These are phyloP conservation scores for Rhodocollybia butyracea DNA, from an alignment of 768 basidiomycete genomes.

Conservation along the genomic window DNA sequence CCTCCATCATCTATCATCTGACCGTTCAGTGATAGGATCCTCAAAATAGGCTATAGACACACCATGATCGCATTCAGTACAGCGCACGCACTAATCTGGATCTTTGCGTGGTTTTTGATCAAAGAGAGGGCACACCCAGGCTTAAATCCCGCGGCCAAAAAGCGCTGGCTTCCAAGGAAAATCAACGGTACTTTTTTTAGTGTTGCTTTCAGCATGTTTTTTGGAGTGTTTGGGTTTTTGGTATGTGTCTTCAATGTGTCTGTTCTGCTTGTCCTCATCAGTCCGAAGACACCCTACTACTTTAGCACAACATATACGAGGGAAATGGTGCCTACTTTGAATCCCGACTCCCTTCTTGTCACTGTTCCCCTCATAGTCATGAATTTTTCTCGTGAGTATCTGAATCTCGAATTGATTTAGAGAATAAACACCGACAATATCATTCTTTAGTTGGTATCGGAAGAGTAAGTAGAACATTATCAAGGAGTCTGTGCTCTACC, in stretches of 20 bases:
- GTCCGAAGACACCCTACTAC: constrained; percentile 21
- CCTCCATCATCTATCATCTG: background rate
- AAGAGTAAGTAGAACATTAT: too few species aligned
- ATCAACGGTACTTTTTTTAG: constrained; percentile 27
- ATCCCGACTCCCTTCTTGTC: constrained; percentile 17
- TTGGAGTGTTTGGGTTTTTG: constrained; percentile 23
- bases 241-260: too few species aligned
- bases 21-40: constrained; percentile 15
- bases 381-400: constrained; percentile 18
- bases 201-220: constrained; percentile 25
- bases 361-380: constrained; percentile 19
- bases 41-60: constrained; percentile 25
- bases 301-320: constrained; percentile 19
- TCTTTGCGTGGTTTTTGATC: constrained; percentile 26
- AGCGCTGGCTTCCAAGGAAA: constrained; percentile 20
- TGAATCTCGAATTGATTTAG: background rate
- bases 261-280: constrained; percentile 2
- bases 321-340: constrained; percentile 13
- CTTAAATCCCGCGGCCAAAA: constrained; percentile 7
- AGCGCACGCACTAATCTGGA: constrained; percentile 22
- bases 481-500: constrained; percentile 5
- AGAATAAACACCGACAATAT: background rate
- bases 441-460: constrained; percentile 16
- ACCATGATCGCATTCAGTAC: constrained; percentile 28
- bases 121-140: constrained; percentile 21